Evolutionary conservation across 2,329 filamentous ascomycete genomes (phyloP).

Genomic region (Zarea fungicola): DNA sequence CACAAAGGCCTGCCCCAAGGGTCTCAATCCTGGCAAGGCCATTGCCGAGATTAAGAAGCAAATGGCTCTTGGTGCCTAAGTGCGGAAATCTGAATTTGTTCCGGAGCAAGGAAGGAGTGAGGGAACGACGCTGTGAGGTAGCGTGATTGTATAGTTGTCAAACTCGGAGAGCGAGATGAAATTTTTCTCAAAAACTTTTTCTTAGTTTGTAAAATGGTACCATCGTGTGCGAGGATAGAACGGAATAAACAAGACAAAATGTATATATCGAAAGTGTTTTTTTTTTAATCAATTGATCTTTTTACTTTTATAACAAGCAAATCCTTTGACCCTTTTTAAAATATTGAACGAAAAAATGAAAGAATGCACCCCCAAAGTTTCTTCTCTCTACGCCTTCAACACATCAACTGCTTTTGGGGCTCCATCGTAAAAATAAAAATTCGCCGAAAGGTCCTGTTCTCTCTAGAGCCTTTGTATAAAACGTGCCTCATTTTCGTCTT

Average conservation of each 20-base stretch:
- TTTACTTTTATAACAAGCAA: no score
- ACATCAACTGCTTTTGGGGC: no score
- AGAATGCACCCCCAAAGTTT: background rate
- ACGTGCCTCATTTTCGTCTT: background rate
- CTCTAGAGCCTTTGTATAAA: no score
- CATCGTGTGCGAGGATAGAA: no score
- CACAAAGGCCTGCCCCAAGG: conserved; percentile 96
- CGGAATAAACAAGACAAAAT: no score
- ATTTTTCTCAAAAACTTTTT: background rate
- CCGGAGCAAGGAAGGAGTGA: background rate
- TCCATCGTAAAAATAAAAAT: no score
- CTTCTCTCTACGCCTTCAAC: no score
- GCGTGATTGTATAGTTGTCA: background rate
- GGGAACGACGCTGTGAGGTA: background rate
- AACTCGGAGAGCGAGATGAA: background rate
- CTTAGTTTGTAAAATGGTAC: conserved; percentile 1
- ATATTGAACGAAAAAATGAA: background rate
- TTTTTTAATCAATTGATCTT: no score
- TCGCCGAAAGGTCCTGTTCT: no score
- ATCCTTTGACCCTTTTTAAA: no score
- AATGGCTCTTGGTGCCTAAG: conserved; percentile 57
- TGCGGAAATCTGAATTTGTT: background rate
- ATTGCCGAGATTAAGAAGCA: conserved; percentile 99
- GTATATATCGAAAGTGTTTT: no score
- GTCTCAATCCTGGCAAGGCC: conserved; percentile 88